Evolutionary conservation across 805 yeast species (phyloP).

Genomic region (Metschnikowia proteae): DNA sequence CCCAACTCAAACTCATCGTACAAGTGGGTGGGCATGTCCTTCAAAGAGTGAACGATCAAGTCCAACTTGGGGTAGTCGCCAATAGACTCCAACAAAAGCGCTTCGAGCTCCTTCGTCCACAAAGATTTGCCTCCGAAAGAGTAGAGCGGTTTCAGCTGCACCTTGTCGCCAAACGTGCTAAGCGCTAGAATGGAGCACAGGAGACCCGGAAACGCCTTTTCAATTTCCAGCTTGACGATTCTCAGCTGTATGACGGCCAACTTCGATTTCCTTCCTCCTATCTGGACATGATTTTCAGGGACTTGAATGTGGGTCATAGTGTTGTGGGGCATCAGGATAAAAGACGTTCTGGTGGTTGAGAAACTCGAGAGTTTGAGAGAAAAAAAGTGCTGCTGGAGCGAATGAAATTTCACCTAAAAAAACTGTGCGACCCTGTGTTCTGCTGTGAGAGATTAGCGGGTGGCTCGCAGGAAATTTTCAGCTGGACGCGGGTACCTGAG

Average conservation of each 20-base stretch:
- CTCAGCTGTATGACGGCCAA: slow-evolving; percentile 87
- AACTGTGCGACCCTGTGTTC: slow-evolving; percentile 1
- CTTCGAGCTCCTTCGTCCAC: slow-evolving; percentile 95
- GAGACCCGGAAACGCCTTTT: slow-evolving; percentile 56
- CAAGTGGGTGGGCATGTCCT: slow-evolving; percentile 86
- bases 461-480: slow-evolving; percentile 1
- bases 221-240: slow-evolving; percentile 60
- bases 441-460: slow-evolving; percentile 1
- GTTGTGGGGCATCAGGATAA: slow-evolving; percentile 18
- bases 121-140: slow-evolving; percentile 94
- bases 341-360: background rate
- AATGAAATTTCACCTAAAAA: slow-evolving; percentile 2
- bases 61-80: slow-evolving; percentile 70
- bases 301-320: slow-evolving; percentile 22
- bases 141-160: slow-evolving; percentile 79
- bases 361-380: slow-evolving; percentile 6
- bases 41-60: slow-evolving; percentile 87
- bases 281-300: slow-evolving; percentile 37
- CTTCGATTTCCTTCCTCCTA: slow-evolving; percentile 88
- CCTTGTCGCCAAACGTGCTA: slow-evolving; percentile 86
- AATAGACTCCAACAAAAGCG: slow-evolving; percentile 57
- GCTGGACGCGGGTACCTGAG: background rate
- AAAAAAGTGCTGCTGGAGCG: slow-evolving; percentile 3
- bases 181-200: slow-evolving; percentile 75
- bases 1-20: slow-evolving; percentile 91